phyloP scores from a whole-genome alignment of 257 asterid genomes.

The Fraxinus quadrangulata region DNA sequence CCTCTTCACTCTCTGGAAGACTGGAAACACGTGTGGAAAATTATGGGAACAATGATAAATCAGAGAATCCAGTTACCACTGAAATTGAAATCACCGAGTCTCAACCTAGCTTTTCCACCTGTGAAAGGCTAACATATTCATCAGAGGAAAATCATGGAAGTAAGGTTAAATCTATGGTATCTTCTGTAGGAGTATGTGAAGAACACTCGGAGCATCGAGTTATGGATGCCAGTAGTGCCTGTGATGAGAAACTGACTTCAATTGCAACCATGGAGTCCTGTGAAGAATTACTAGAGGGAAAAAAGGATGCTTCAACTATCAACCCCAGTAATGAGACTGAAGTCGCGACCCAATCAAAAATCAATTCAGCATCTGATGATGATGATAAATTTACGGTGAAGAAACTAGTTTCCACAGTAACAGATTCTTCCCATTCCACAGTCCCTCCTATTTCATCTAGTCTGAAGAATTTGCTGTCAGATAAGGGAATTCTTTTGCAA shows the following conservation, averaged over 20 bases:
- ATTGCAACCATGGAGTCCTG: slow-evolving; percentile 26
- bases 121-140: slow-evolving; percentile 43
- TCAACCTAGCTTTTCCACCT: slow-evolving; percentile 54
- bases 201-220: slow-evolving; percentile 41
- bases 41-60: slow-evolving; percentile 22
- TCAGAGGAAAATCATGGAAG: slow-evolving; percentile 31
- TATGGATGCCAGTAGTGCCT: slow-evolving; percentile 37
- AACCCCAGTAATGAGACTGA: slow-evolving; percentile 26
- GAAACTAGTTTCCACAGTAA: slow-evolving; percentile 35
- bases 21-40: slow-evolving; percentile 32
- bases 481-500: slow-evolving; percentile 44
- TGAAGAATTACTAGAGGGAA: slow-evolving; percentile 28
- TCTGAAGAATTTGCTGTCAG: slow-evolving; percentile 43
- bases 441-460: slow-evolving; percentile 39
- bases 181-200: slow-evolving; percentile 30
- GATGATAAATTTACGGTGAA: slow-evolving; percentile 61
- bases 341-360: slow-evolving; percentile 20
- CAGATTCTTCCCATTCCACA: slow-evolving; percentile 35
- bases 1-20: slow-evolving; percentile 39
- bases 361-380: slow-evolving; percentile 35
- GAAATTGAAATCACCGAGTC: slow-evolving; percentile 53
- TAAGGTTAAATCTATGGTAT: slow-evolving; percentile 31
- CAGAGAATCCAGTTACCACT: slow-evolving; percentile 23
- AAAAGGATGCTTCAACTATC: slow-evolving; percentile 33
- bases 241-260: slow-evolving; percentile 38